Evolutionary conservation across 2,329 filamentous ascomycete genomes (phyloP), one percentile per base, ranked within the genome.

Genomic region (Xylaria sp.): DNA sequence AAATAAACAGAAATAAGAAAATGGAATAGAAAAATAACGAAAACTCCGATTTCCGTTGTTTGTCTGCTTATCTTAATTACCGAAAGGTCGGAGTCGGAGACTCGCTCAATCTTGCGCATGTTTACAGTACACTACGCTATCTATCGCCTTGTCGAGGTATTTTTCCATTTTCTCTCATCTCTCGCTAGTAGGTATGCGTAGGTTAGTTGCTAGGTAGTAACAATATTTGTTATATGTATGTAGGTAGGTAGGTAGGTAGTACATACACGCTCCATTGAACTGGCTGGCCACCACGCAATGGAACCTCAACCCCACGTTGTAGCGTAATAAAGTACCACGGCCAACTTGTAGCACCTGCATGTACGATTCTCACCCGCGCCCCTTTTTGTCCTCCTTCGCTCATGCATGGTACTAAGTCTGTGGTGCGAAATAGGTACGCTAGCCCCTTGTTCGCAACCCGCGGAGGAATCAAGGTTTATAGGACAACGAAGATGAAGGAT

Each of bases 401-500:
- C 60, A 55, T 69, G 63, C 67, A 69, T 44, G 63, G 60, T 69
- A 69, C 27, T 44, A 40, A 21, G 44, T 55, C 37, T 47, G 47
- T 35, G 32, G 32, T 35, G 10, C 10, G 8, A 35, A 37, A 59
- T 44, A 47, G 32, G 8, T 58, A 35, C 53, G 32, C 44, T 50
- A 50, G 25, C 21, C 29, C 29, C 29, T 35, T n/a, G 65, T 55
- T 67, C 65, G 48, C 37, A 64, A 60, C 50, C 48, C 32, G 60
- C 16, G 50, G 35, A 21, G 47, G 18, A 32, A 44, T 27, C 44
- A 63, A 48, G 35, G 5, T 27, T 5, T 1, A 21, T 13, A 59
- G 27, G 13, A 21, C 23, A 29, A 16, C 8, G 25, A 29, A 32
- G 48, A 32, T 44, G 29, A 27, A 50, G 23, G 27, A 40, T 40